Base-by-base conservation (phyloP, 1,284 basidiomycete genomes). In the Puccinia coronata region DNA sequence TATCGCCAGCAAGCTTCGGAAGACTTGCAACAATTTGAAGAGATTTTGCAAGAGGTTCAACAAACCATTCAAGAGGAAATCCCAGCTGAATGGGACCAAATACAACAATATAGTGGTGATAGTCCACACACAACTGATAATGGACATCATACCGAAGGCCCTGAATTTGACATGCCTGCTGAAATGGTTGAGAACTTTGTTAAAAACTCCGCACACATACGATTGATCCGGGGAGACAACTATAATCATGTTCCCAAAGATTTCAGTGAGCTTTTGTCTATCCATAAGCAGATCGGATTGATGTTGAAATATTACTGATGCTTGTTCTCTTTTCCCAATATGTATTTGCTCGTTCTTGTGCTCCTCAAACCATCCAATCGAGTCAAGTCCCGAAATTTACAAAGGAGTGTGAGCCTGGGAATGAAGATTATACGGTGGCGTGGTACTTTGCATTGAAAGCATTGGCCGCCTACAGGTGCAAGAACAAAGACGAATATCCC, bases 181-280 rank as follows among this genome's bases (percentile, higher is more conserved):
- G 86, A 87, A 11, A 88, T 89, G 83, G 88, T 97, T 4, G 92
- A 94, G 84, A 88, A 89, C 9, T 99, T 99, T 85, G 92, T 96
- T 69, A 96, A 93, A 89, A 96, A 98, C 84, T 90, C 92, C 0
- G 94, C 93, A 85, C 93, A 90, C 20, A 86, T 98, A 23, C 91
- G 90, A 82, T 87, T 97, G 0, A 87, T 98, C 81, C 88, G 91
- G 49, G 95, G 96, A 0, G 89, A 89, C 83, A 89, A 88, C 65
- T 91, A 92, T 88, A 90, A 90, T 51, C 86, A 92, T 47, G 90
- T 92, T 82, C 85, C 87, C 74, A 1, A 67, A 41, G 20, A 82
- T 63, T 3, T 55, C 23, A 51, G 41, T 83, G 39, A 87, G 87
- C n/a, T n/a, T 65, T 86, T 87, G 4, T 88, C 88, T 3, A 86